phyloP scores from a whole-genome alignment of 169 alveolate species.

The Perkinsus olseni region DNA sequence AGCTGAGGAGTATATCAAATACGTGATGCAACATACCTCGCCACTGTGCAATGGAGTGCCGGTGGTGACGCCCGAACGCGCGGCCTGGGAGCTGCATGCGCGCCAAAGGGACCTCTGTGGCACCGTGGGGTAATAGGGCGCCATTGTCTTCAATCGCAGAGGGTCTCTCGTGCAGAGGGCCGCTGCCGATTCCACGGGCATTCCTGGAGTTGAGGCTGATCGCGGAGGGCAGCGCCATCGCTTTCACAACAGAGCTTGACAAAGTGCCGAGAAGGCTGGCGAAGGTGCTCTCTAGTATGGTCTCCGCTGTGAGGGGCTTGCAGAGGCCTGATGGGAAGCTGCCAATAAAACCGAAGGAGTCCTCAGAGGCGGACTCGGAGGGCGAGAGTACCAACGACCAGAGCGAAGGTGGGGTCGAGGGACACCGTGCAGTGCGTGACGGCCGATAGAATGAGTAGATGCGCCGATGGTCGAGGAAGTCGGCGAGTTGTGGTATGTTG shows the following conservation, averaged over 20 bases:
- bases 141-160: neutral
- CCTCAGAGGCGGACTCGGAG: neutral
- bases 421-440: neutral
- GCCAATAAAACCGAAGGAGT: neutral
- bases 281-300: neutral
- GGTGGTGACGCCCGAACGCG: neutral
- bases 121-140: neutral
- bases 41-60: neutral
- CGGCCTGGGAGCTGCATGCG: neutral
- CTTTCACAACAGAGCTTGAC: neutral
- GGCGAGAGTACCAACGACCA: neutral
- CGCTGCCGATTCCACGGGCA: neutral
- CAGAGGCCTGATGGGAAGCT: neutral
- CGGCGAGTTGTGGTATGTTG: neutral
- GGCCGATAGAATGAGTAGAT: neutral
- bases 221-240: neutral
- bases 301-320: neutral
- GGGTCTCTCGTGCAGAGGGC: neutral
- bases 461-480: neutral
- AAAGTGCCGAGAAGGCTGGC: neutral
- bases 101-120: neutral
- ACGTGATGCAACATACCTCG: neutral
- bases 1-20: neutral
- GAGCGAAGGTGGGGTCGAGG: neutral
- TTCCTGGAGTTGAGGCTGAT: neutral